Evolutionary conservation across 768 basidiomycete species (phyloP), one percentile per base, ranked within the genome.

Genomic region (Mycena vitilis): DNA sequence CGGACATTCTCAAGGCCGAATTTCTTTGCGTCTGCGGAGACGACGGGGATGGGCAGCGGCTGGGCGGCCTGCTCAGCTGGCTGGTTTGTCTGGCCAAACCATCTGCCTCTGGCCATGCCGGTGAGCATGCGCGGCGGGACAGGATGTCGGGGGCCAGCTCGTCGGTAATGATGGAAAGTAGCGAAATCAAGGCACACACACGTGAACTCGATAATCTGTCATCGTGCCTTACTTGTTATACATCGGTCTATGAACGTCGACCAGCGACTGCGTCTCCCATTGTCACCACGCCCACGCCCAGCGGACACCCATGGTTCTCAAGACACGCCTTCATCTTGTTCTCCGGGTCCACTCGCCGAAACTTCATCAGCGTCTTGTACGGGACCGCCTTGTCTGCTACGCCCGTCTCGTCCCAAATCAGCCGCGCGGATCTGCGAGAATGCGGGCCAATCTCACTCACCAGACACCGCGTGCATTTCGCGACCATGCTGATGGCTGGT

Each of bases 1-100:
- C 95, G 75, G 78, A 96, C 95, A 79, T 99, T 99, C 85, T 98
- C 97, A 60, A 98, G 84, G n/a, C 97, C 97, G 84, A 96, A 97
- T 76, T 89, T 91, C 85, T 95, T 95, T 66, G 87, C 88, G 80
- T 94, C 92, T 65, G 93, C 88, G 18, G 88, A 83, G 55, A 82
- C 74, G 55, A 77, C 73, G 45, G 82, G 80, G 44, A 79, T 71
- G 61, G 81, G 76, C 51, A 74, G 66, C 8, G 79, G 75, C 55
- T 75, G 61, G 4, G 74, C 60, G 4, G 71, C 37, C 64, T 82
- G 30, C 82, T 45, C 72, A 58, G 38, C 37, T 60, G 22, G 67
- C 63, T 68, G 76, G 23, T 13, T 63, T 36, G 78, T 78, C 20
- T 71, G 63, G 12, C 78, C 64, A 68, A 85, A 85, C 73, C 78